A percentile compares a stretch with the other conserved stretches of the same genome.
Evolutionary conservation across 2,329 filamentous ascomycete species (phyloP).

Genomic region (Fusarium setosum): DNA sequence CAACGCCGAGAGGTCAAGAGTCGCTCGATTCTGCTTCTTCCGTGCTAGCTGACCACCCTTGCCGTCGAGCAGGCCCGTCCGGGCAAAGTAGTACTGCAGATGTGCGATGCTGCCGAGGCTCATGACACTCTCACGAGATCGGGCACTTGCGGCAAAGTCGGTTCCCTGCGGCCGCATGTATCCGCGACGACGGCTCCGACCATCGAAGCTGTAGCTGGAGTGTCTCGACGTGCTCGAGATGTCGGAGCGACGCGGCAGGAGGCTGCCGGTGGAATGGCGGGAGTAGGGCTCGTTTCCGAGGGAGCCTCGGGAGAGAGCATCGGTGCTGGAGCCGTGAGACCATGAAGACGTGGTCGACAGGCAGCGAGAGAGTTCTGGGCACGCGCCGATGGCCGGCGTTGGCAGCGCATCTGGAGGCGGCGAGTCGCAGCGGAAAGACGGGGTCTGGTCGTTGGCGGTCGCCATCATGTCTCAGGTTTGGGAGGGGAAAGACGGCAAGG

Average conservation of each 20-base stretch:
- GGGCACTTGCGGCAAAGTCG: conserved; percentile 90
- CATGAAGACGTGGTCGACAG: conserved; percentile 72
- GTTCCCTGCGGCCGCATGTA: conserved; percentile 91
- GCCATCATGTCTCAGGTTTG: conserved; percentile 44
- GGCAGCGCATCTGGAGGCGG: conserved; percentile 74
- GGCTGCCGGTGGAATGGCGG: conserved; percentile 73
- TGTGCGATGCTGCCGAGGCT: conserved; percentile 96
- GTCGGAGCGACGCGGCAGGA: conserved; percentile 58
- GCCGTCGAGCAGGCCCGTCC: conserved; percentile 91
- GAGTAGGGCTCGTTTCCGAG: conserved; percentile 66
- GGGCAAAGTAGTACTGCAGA: conserved; percentile 97
- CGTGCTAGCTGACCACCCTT: conserved; percentile 89
- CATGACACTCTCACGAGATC: conserved; percentile 93
- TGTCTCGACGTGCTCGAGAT: conserved; percentile 53
- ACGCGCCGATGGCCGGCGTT: conserved; percentile 70
- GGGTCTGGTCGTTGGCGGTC: conserved; percentile 46
- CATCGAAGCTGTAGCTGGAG: conserved; percentile 58
- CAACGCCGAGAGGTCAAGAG: conserved; percentile 68
- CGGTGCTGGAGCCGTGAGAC: conserved; percentile 65
- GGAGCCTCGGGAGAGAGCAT: conserved; percentile 63
- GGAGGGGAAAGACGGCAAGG: too few relatives aligned
- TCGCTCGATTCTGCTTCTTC: conserved; percentile 71
- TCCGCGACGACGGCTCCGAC: conserved; percentile 71
- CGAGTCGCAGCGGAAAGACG: conserved; percentile 62
- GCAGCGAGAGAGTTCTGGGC: conserved; percentile 70